Evolutionary conservation across 306 rosid genomes (phyloP).

Genomic region (Cucurbita moschata): DNA sequence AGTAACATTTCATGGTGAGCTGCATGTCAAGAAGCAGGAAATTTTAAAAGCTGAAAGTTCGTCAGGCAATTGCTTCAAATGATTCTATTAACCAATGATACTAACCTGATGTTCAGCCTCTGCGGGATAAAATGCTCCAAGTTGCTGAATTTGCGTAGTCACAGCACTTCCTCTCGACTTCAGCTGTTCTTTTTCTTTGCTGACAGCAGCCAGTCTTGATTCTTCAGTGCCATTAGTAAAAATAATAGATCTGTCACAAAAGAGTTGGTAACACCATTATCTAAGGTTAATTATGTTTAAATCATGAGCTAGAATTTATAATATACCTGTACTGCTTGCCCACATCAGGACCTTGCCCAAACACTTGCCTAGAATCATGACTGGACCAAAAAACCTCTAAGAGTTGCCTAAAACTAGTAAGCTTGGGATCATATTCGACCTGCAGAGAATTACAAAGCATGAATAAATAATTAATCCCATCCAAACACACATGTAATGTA

Average conservation of each 20-base stretch:
- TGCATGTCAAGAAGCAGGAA: not conserved
- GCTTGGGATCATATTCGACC: constrained; percentile 73
- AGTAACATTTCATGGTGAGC: not conserved
- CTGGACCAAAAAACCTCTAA: constrained; percentile 76
- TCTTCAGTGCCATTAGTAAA: constrained; percentile 77
- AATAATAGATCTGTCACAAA: constrained; percentile 57
- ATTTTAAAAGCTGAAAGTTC: not conserved
- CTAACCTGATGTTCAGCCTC: constrained; percentile 88
- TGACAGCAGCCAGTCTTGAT: constrained; percentile 48
- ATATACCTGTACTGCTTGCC: constrained; percentile 79
- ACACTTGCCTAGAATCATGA: constrained; percentile 87
- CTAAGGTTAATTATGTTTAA: constrained; percentile 2
- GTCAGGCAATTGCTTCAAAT: not conserved
- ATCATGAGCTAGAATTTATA: constrained; percentile 6
- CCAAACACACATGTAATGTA: not conserved
- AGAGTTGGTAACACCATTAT: constrained; percentile 1
- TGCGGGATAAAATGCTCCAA: constrained; percentile 57
- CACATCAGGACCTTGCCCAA: constrained; percentile 97
- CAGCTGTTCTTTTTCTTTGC: constrained; percentile 80
- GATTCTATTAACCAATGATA: not conserved
- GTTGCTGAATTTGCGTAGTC: constrained; percentile 70
- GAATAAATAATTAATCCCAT: not conserved
- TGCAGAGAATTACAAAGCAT: constrained; percentile 16
- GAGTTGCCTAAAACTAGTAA: constrained; percentile 48
- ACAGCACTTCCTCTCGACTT: constrained; percentile 65